These are phyloP conservation scores for Ramaria sp. DNA, from an alignment of 768 basidiomycete genomes.

Conservation along the genomic window DNA sequence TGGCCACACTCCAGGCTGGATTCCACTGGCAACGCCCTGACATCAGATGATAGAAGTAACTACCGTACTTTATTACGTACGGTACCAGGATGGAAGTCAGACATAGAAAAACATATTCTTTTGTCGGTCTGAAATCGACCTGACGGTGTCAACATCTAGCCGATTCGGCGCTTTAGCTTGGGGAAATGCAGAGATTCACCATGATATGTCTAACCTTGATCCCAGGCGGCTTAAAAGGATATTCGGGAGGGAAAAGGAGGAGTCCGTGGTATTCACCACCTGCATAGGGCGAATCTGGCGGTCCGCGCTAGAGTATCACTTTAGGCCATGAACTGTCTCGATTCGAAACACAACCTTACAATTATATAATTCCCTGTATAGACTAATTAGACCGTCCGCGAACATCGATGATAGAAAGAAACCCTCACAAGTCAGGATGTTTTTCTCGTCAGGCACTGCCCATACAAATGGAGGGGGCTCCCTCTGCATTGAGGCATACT, in stretches of 20 bases:
- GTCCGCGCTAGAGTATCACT: conserved; percentile 55
- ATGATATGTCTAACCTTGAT: conserved; percentile 58
- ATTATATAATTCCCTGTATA: conserved; percentile 86
- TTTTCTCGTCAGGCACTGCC: conserved; percentile 95
- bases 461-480: conserved; percentile 94
- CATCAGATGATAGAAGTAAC: too few species aligned
- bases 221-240: conserved; percentile 93
- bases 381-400: conserved; percentile 5
- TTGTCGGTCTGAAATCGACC: conserved; percentile 85
- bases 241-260: conserved; percentile 86
- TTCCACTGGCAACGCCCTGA: conserved; percentile 56
- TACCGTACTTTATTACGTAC: conserved; percentile 34
- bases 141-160: conserved; percentile 85
- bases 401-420: neutral
- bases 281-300: conserved; percentile 82
- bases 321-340: conserved; percentile 10
- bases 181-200: neutral
- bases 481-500: conserved; percentile 85
- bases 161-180: neutral
- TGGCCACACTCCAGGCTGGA: conserved; percentile 90
- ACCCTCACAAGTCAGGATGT: conserved; percentile 81
- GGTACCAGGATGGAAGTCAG: conserved; percentile 84
- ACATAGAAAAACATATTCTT: conserved; percentile 99
- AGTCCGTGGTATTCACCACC: conserved; percentile 94
- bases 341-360: conserved; percentile 32